Percentiles rank a stretch among this genome's conserved stretches.
Conservation (phyloP, 2,329 filamentous ascomycete genomes). For the Phialophora verrucosa region DNA sequence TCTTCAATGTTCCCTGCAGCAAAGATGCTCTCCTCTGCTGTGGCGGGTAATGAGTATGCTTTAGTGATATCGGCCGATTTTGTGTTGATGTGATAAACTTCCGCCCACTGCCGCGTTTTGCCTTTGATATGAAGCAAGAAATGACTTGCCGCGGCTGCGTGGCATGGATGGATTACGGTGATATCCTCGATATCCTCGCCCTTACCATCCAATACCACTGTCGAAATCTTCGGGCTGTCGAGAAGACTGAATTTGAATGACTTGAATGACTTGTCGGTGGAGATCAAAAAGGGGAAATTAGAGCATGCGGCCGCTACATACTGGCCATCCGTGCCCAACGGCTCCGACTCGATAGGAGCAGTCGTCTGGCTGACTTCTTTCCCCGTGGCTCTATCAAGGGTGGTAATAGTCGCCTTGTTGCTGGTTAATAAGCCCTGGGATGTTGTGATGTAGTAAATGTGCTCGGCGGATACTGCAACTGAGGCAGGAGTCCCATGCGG, state of each 20-base stretch:
- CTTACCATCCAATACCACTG: conserved; percentile 48
- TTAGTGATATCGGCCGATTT: conserved; percentile 72
- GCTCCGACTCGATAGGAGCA: conserved; percentile 75
- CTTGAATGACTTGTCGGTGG: conserved; percentile 53
- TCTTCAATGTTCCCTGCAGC: conserved; percentile 77
- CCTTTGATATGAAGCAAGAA: conserved; percentile 85
- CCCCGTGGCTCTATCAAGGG: conserved; percentile 75
- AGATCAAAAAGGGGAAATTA: conserved; percentile 51
- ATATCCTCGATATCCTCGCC: conserved; percentile 60
- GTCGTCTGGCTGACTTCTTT: conserved; percentile 72
- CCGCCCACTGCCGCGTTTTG: conserved; percentile 73
- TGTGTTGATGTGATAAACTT: conserved; percentile 82
- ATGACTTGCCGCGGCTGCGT: conserved; percentile 74
- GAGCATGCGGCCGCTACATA: conserved; percentile 43
- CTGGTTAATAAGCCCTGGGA: conserved; percentile 69
- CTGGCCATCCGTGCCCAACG: conserved; percentile 47
- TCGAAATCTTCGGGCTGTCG: conserved; percentile 49
- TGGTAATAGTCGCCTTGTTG: conserved; percentile 76
- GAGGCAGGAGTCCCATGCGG: conserved; percentile 76
- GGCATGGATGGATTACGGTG: conserved; percentile 73
- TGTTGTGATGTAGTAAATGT: conserved; percentile 76
- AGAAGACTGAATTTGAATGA: conserved; percentile 54
- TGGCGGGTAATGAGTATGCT: conserved; percentile 77
- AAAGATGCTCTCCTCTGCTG: conserved; percentile 74
- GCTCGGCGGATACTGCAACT: conserved; percentile 70